A percentile compares a stretch with the other conserved stretches of the same genome.
Conservation (phyloP, 2,329 filamentous ascomycete genomes). For the Verticillium nonalfalfae region DNA sequence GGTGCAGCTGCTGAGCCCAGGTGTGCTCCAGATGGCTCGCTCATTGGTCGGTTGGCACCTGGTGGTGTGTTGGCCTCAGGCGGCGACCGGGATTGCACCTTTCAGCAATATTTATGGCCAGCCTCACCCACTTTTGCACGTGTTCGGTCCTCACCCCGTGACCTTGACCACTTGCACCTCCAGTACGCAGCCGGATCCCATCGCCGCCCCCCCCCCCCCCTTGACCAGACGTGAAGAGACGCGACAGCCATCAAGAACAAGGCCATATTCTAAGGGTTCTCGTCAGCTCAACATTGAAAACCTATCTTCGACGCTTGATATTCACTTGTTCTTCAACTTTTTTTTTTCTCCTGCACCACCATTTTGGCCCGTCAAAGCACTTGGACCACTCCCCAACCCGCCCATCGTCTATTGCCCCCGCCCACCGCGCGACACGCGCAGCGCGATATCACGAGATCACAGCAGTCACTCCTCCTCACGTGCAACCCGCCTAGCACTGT, state of each 20-base stretch:
- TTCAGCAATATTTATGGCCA: conserved; percentile 25
- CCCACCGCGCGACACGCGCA: conserved; percentile 9
- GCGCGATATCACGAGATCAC: conserved; percentile 44
- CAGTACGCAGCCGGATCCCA: not conserved
- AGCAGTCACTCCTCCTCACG: conserved; percentile 20
- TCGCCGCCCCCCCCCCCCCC: not conserved
- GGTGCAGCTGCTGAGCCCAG: conserved; percentile 6
- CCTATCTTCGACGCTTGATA: not conserved
- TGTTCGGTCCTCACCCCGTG: conserved; percentile 32
- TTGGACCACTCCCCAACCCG: not conserved
- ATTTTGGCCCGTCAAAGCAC: not conserved
- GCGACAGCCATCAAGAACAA: not conserved
- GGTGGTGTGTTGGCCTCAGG: conserved; percentile 7
- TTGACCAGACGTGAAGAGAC: not conserved
- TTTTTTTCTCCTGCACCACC: conserved; percentile 1
- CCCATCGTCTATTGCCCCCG: not conserved
- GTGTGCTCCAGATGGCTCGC: conserved; percentile 3
- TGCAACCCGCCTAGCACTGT: conserved; percentile 29
- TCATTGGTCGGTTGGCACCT: conserved; percentile 6
- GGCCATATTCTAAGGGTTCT: not conserved
- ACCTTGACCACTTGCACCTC: conserved; percentile 15
- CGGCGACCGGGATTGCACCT: not conserved
- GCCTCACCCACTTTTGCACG: conserved; percentile 30
- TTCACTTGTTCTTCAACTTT: conserved; percentile 4
- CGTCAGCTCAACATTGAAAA: not conserved